A percentile compares a stretch with the other conserved stretches of the same genome.
Conservation (phyloP, 2,329 filamentous ascomycete species). For the Aureobasidium sp. region DNA sequence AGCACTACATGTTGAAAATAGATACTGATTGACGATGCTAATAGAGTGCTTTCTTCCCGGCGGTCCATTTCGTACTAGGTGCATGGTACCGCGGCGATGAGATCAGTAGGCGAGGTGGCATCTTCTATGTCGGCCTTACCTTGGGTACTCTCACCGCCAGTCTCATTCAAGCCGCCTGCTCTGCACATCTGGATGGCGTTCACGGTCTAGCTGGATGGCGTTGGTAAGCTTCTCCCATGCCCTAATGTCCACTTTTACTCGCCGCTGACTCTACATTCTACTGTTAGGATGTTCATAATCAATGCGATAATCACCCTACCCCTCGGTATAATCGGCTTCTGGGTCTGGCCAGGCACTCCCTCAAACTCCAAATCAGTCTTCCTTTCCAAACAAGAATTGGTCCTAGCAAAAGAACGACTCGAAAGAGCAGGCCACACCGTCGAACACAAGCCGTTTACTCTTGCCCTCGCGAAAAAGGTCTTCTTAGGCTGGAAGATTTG, state of each 20-base stretch:
- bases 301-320: constrained; percentile 60
- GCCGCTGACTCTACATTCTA: too few species aligned
- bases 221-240: too few species aligned
- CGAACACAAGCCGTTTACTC: neutral
- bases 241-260: too few species aligned
- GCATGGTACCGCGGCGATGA: constrained; percentile 24
- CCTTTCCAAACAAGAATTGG: constrained; percentile 52
- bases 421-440: constrained; percentile 46
- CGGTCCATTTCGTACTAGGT: constrained; percentile 7
- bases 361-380: constrained; percentile 52
- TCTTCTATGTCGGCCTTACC: constrained; percentile 59
- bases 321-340: constrained; percentile 59
- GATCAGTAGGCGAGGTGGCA: constrained; percentile 49
- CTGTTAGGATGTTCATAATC: constrained; percentile 57
- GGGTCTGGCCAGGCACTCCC: constrained; percentile 55
- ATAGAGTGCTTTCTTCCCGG: constrained; percentile 24
- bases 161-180: constrained; percentile 40
- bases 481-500: constrained; percentile 54
- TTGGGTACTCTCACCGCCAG: constrained; percentile 60
- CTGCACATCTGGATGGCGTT: constrained; percentile 44
- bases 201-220: constrained; percentile 55
- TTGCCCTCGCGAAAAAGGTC: constrained; percentile 35
- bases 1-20: neutral
- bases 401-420: constrained; percentile 51
- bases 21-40: neutral